Base-by-base conservation (phyloP, 768 basidiomycete species). In the Leccinellum albellum region DNA sequence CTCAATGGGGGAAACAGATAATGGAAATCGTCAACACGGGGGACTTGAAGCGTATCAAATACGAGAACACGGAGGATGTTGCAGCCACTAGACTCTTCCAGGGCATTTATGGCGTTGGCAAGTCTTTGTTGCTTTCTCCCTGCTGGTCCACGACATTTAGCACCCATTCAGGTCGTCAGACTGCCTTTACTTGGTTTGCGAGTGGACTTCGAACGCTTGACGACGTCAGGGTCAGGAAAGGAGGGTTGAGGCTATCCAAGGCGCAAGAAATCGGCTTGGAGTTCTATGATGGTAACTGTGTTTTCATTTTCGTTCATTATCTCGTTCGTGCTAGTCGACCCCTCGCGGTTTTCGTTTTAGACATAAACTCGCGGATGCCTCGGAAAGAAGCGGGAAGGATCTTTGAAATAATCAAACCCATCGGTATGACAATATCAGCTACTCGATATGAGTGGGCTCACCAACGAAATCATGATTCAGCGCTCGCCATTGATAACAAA, bases 91-190 rank as follows among this genome's bases (percentile, higher is more conserved):
- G 76, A 23, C 47, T 84, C 10, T 94, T 96, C 65, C 81, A 82
- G 53, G 88, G 89, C 8, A 87, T 97, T 44, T 95, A 95, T 64
- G 92, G 90, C 31, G 91, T 94, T 56, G 94, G 92, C 84, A 58
- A 58, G 86, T 72, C 54, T 12, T n/a, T 7, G 1, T 46, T 7
- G 4, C 35, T 12, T 56, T 51, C 40, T 31, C 15, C 35, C 31
- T 54, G 7, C 23, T 35, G 12, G 26, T 44, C n/a, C 44, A 23
- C 26, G 21, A 51, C 6, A 26, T 54, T 58, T 8, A 59, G 3
- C 40, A 23, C 47, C 37, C 23, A 28, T 21, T 20, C 53, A 89
- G 89, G 93, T 13, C 80, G 77, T 54, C 71, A 75, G 10, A 87
- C 78, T 44, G 91, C 94, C 2, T 79, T 79, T 57, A 74, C 82